Base-by-base conservation (phyloP, 2,329 filamentous ascomycete species). In the Colletotrichum costaricense region DNA sequence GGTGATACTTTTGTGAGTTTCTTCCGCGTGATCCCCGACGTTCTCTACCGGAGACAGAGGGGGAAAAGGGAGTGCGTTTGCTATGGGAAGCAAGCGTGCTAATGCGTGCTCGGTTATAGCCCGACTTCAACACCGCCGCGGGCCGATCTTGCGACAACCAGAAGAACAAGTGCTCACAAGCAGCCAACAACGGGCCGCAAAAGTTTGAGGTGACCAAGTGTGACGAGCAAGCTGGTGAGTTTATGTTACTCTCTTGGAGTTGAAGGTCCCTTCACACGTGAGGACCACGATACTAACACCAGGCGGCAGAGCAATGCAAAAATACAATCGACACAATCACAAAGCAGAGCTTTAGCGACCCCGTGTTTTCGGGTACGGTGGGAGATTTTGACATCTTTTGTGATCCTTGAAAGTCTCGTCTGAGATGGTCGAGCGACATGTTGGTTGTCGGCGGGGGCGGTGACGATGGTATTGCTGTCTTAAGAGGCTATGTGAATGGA, bases 111-210 rank as follows among this genome's bases (percentile, higher is more conserved):
- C 22, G n/a, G 4, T 8, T 16, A n/a, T 59, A 87, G 85, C 77
- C 79, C 68, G 83, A 86, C 77, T 88, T 84, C 76, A 38, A 76
- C 28, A 80, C 81, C 11, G 87, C 87, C 0, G 81, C 82, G 6
- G 80, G 82, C 67, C 80, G 85, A 26, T 82, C 85, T 1, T 88
- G 87, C 79, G 85, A 87, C 75, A 84, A 85, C 76, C 87, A 88
- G 77, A 84, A 86, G 77, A 88, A 88, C 75, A 78, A 77, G 22
- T 88, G 87, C 72, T 82, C 84, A n/a, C 74, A 84, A 28, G 63
- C 79, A 24, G 85, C 85, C 42, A 88, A 88, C 75, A 79, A 77
- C 55, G 75, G 77, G 63, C 67, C 79, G 62, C 33, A 72, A 57
- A 71, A 73, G 28, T 83, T 87, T 66, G 73, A 76, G 7, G 86